Evolutionary conservation across 2,329 filamentous ascomycete genomes (phyloP), one percentile per base, ranked within the genome.

Genomic region (Fusarium praegraminearum): DNA sequence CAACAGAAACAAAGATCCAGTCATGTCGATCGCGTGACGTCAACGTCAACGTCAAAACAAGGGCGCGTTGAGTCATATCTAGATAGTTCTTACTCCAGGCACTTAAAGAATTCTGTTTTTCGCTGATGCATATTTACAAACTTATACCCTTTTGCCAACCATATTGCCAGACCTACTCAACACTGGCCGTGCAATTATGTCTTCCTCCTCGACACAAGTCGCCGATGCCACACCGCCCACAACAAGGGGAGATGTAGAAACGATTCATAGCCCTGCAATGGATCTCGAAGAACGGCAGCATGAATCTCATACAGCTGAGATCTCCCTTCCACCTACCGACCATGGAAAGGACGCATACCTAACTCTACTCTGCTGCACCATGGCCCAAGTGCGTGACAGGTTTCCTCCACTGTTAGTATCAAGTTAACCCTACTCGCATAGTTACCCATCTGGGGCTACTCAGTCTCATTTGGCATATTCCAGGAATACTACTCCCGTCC

Each of bases 401-500:
- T 5, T 13, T n/a, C 30, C 8, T 4, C 1, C 1, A 18, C 6
- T 7, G 6, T 1, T 13, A n/a, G 13, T 4, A 20, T 2, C 1
- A 3, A 18, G 13, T 11, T 51, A 5, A 13, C 4, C 15, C 3
- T 7, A 8, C 8, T 7, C n/a, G 9, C 13, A 3, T 7, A 41
- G 49, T 32, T 51, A 5, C 35, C 30, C 9, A 7, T 18, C 1
- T 15, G 26, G 77, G 76, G 76, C 24, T 78, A 76, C 24, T 76
- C 76, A 0, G 75, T 78, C 4, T 73, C 88, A 0, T 92, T 89
- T 72, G 90, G 90, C 47, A 85, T 92, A 46, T 91, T 92, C 72
- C 89, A 91, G 73, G 84, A 89, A 55, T 89, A 90, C 76, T 92
- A 92, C 77, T 84, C 81, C 20, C 83, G 81, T 1, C 81, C 88